Percentiles rank a stretch among this genome's conserved stretches.
Conservation (phyloP, 23 red algal species). For the Gracilaria vermiculophylla region DNA sequence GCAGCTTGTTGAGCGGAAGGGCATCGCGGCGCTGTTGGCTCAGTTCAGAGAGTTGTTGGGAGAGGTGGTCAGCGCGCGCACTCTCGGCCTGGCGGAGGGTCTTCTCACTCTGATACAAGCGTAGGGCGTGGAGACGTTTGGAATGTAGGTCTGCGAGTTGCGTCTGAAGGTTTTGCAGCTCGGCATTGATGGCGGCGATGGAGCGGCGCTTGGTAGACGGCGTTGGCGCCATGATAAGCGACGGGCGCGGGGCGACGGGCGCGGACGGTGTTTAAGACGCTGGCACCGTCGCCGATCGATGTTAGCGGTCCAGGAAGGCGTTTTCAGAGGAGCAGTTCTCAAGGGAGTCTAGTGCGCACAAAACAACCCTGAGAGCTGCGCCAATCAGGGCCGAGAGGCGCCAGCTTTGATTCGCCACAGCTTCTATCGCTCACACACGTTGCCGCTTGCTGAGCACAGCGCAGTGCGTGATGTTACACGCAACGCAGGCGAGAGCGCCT, state of each 20-base stretch:
- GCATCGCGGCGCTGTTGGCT: background rate
- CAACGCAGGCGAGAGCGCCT: too few species aligned
- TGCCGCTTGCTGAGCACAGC: constrained; percentile 11
- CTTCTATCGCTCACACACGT: background rate
- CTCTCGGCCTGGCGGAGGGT: constrained; percentile 5
- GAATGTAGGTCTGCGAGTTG: constrained; percentile 25
- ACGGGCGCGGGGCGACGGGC: background rate
- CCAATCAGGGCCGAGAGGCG: background rate
- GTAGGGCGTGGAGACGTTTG: constrained; percentile 35
- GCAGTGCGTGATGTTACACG: background rate
- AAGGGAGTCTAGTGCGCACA: background rate
- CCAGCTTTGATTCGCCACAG: background rate
- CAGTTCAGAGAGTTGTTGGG: background rate
- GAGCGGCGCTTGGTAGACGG: background rate
- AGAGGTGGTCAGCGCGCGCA: constrained; percentile 13
- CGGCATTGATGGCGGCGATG: background rate
- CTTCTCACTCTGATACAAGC: constrained; percentile 44
- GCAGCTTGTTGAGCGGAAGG: background rate
- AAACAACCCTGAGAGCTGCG: background rate
- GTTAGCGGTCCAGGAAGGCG: too few species aligned
- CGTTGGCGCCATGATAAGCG: background rate
- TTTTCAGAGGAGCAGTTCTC: too few species aligned
- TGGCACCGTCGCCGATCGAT: background rate
- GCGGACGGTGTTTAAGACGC: background rate
- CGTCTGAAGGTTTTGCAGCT: constrained; percentile 12